Evolutionary conservation across 1,284 basidiomycete genomes (phyloP).

Genomic region (Trichosporon faecale): DNA sequence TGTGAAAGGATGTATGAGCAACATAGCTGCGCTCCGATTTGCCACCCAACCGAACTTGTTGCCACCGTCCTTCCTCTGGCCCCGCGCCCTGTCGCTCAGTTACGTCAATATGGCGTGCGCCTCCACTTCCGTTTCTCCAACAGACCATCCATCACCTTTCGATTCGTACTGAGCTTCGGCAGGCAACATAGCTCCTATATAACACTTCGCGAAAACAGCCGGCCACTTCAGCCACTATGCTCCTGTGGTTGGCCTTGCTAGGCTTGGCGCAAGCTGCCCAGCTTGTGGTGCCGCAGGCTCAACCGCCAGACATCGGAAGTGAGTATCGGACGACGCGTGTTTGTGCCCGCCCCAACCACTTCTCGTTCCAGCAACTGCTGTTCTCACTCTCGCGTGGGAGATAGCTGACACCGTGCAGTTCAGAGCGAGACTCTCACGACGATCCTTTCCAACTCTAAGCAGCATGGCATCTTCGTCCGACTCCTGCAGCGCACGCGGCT

Average conservation of each 20-base stretch:
- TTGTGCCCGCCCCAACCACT: background rate
- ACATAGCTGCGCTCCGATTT: background rate
- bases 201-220: background rate
- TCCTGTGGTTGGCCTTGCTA: background rate
- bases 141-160: background rate
- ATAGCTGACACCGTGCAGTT: background rate
- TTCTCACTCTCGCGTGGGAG: no score
- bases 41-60: background rate
- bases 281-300: background rate
- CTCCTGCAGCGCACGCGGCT: slow-evolving; percentile 83
- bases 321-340: background rate
- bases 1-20: background rate
- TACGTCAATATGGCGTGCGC: slow-evolving; percentile 2
- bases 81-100: background rate
- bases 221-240: background rate
- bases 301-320: slow-evolving; percentile 3
- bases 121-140: slow-evolving; percentile 1
- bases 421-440: slow-evolving; percentile 63
- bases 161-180: background rate
- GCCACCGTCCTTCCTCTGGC: background rate
- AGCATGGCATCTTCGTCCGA: slow-evolving; percentile 73
- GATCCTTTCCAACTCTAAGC: slow-evolving; percentile 66
- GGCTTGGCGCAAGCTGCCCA: background rate
- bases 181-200: background rate
- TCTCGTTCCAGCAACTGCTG: no score